These are phyloP conservation scores for Aspergillus aculeatus DNA, from an alignment of 2,329 filamentous ascomycete genomes.

Conservation along the genomic window DNA sequence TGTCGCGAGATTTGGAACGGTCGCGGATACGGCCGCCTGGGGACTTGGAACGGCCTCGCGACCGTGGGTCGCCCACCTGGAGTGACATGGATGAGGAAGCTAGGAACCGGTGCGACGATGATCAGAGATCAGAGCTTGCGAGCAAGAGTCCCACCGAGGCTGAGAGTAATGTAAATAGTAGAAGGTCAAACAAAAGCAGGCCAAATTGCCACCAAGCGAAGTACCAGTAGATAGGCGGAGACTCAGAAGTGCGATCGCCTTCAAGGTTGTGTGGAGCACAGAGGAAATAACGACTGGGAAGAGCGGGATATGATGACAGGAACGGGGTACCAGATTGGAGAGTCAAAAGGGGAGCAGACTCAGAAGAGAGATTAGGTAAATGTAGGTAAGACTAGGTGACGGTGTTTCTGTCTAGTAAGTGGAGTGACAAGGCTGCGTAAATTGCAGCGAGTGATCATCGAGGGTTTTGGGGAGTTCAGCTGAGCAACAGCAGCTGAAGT, in stretches of 20 bases:
- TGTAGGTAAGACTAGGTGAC: neutral
- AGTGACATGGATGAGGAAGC: slow-evolving; percentile 32
- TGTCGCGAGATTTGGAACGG: slow-evolving; percentile 46
- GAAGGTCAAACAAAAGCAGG: neutral
- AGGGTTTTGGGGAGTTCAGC: neutral
- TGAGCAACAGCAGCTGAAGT: neutral
- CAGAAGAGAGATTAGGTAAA: neutral
- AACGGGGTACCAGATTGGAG: neutral
- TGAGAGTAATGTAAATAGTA: neutral
- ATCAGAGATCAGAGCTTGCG: too few relatives aligned
- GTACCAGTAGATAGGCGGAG: neutral
- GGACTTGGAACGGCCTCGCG: slow-evolving; percentile 47
- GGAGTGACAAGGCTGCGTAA: slow-evolving; percentile 1
- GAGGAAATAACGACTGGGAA: neutral
- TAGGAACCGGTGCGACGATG: slow-evolving; percentile 7
- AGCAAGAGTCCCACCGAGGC: neutral
- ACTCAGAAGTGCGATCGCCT: neutral
- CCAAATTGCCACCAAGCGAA: neutral
- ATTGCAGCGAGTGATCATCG: slow-evolving; percentile 1
- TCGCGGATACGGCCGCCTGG: slow-evolving; percentile 42
- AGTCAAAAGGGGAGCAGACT: neutral
- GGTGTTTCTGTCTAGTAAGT: neutral
- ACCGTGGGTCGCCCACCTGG: slow-evolving; percentile 42
- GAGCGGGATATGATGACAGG: neutral
- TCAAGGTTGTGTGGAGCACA: neutral